Conservation (phyloP, 345 rosid species). For the Lagerstroemia speciosa region DNA sequence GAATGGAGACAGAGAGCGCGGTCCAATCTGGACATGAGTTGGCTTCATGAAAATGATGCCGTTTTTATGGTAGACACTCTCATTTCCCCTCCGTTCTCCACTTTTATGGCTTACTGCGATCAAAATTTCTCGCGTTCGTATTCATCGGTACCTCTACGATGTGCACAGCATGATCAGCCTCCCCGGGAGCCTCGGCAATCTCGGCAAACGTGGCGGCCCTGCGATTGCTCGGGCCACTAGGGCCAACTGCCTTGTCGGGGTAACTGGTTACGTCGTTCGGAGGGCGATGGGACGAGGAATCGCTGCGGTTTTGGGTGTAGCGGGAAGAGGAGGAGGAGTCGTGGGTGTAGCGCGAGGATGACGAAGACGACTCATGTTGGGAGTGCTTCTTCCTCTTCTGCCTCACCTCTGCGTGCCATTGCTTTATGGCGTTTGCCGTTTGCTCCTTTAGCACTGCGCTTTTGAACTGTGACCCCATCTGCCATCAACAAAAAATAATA, state of each 20-base stretch:
- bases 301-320: not conserved
- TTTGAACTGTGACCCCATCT: constrained; percentile 34
- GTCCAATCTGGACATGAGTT: no score
- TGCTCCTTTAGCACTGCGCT: constrained; percentile 25
- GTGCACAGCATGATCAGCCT: not conserved
- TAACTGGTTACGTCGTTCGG: no score
- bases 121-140: not conserved
- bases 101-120: not conserved
- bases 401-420: constrained; percentile 27
- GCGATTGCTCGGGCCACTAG: no score
- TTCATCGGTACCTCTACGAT: not conserved
- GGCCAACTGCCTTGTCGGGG: no score
- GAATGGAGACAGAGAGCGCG: no score
- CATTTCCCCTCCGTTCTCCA: no score
- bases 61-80: no score
- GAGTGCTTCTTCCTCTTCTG: constrained; percentile 22
- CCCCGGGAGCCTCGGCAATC: not conserved
- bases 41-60: no score
- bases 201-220: not conserved
- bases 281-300: no score
- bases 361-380: not conserved
- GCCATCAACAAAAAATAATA: no score
- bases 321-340: not conserved
- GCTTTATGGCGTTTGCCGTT: constrained; percentile 20
- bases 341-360: constrained; percentile 1